A percentile compares a stretch with the other conserved stretches of the same genome.
phyloP scores from a whole-genome alignment of 2,329 filamentous ascomycete genomes.

The Trichoderma sp. region DNA sequence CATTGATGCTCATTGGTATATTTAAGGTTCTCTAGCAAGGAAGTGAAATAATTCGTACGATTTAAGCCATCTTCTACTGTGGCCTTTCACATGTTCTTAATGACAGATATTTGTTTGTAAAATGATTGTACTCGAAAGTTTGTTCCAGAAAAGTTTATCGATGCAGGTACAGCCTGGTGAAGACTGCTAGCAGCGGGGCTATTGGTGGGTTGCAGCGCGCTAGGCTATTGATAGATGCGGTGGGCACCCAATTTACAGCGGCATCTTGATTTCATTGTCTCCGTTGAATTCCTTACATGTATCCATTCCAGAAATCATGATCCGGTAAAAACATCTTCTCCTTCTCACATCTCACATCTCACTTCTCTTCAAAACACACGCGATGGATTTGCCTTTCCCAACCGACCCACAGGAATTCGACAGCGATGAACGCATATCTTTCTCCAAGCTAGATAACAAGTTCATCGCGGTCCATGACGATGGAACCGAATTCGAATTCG shows the following conservation, averaged over 20 bases:
- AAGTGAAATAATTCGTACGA: not conserved
- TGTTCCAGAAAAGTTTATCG: not conserved
- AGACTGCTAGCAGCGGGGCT: slow-evolving; percentile 2
- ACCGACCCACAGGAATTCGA: slow-evolving; percentile 67
- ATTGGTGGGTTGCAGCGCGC: slow-evolving; percentile 1
- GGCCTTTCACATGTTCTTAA: not conserved
- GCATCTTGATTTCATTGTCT: not conserved
- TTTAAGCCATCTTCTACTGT: not conserved
- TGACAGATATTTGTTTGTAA: no score
- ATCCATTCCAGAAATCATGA: not conserved
- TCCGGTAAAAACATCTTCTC: not conserved
- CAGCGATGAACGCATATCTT: slow-evolving; percentile 78
- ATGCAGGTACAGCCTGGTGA: slow-evolving; percentile 9
- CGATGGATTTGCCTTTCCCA: slow-evolving; percentile 47
- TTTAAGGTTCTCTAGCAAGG: not conserved
- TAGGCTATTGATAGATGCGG: slow-evolving; percentile 11
- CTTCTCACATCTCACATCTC: not conserved
- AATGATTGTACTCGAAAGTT: not conserved
- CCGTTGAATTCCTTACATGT: not conserved
- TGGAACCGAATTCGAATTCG: slow-evolving; percentile 81
- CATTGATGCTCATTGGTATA: not conserved
- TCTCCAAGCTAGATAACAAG: slow-evolving; percentile 77
- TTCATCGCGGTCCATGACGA: slow-evolving; percentile 82
- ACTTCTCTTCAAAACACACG: not conserved
- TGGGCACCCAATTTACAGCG: not conserved